A percentile compares a stretch with the other conserved stretches of the same genome.
Conservation (phyloP, 805 yeast genomes). For the Lipomyces mesembrius region DNA sequence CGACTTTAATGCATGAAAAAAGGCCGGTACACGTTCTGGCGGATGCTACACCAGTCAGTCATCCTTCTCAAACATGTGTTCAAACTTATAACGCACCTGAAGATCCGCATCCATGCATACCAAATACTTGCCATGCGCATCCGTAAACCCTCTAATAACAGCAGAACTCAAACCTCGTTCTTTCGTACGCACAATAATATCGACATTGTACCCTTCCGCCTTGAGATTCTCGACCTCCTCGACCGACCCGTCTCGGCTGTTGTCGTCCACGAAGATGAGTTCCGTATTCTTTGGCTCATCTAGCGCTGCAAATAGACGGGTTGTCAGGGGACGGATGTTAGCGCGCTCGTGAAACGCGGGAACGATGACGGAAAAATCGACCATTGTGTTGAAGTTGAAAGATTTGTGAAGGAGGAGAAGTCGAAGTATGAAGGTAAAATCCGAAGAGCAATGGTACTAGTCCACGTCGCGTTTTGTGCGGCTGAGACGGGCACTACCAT, state of each 20-base stretch:
- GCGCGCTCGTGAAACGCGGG: constrained; percentile 59
- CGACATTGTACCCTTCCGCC: constrained; percentile 55
- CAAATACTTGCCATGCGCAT: constrained; percentile 54
- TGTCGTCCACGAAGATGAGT: constrained; percentile 57
- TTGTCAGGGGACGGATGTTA: constrained; percentile 56
- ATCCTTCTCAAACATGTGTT: not conserved
- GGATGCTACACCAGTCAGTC: constrained; percentile 51
- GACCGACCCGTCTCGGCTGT: constrained; percentile 57
- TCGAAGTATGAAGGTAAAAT: not conserved
- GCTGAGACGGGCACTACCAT: not conserved
- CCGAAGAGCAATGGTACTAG: not conserved
- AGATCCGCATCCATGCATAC: constrained; percentile 61
- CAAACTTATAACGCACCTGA: constrained; percentile 22
- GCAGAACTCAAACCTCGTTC: constrained; percentile 59
- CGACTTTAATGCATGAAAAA: constrained; percentile 49
- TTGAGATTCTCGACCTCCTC: constrained; percentile 55
- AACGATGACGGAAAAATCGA: constrained; percentile 48
- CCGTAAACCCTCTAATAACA: constrained; percentile 55
- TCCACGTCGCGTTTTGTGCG: constrained; percentile 3
- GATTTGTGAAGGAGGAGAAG: not conserved
- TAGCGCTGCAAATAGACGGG: constrained; percentile 55
- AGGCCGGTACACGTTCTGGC: constrained; percentile 56
- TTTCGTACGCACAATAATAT: constrained; percentile 55
- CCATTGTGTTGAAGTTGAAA: constrained; percentile 15
- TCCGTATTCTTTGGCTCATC: constrained; percentile 54